Evolutionary conservation across 2,329 filamentous ascomycete genomes (phyloP), one percentile per base, ranked within the genome.

Genomic region (Arthrobotrys entomopaga): DNA sequence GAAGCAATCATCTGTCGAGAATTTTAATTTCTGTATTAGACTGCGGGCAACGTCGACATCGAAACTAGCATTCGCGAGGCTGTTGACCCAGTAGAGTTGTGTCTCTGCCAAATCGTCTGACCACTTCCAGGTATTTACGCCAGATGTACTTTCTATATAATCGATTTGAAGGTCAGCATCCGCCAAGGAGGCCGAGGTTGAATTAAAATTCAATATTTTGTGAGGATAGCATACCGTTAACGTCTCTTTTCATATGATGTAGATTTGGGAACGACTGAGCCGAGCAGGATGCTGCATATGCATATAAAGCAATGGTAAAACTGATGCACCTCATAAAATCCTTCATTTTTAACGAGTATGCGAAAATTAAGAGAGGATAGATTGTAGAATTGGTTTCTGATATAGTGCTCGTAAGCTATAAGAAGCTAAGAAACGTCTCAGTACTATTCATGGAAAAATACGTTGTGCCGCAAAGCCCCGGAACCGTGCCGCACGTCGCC

Each of bases 41-140:
- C 24, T 10, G 4, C 58, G 65, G 11, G 57, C 65, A 10, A 40
- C 6, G 4, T 4, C 11, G 3, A 7, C 3, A n/a, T 61, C 57
- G 40, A 61, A 69, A n/a, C n/a, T 16, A 7, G 16, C 0, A 15
- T 69, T 56, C 6, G 19, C 7, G 11, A 15, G 15, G 26, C 49
- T 61, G 19, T 56, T 69, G 15, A 49, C 38, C 65, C 56, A 69
- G 24, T 40, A 69, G 1, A 69, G 57, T 16, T 61, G 65, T 19
- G 6, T 13, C 10, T 61, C 19, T 4, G 56, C 57, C 1, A 61
- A 24, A 6, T 67, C 20, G 8, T 49, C 20, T 2, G 13, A 3
- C 26, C 42, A 59, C 42, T 52, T 52, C 43, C 53, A 59, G 16
- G 40, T 20, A 8, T 29, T 29, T 4, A 40, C 3, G 8, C 7